Evolutionary conservation across 345 rosid genomes (phyloP), one percentile per base, ranked within the genome.

Genomic region (Hibiscus mutabilis): DNA sequence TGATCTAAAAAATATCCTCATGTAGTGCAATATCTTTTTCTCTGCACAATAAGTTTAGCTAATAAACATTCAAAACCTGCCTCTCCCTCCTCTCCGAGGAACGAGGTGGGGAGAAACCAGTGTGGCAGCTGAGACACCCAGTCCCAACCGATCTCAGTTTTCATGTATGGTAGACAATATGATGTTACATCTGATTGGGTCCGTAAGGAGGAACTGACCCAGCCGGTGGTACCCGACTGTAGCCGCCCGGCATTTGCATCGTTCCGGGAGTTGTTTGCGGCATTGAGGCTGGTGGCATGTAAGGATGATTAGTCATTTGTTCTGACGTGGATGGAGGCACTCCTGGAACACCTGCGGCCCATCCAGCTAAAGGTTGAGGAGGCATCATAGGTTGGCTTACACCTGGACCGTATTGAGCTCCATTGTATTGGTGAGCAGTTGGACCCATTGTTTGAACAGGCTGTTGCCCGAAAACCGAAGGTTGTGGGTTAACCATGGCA

Each of bases 391-490:
- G 74, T 66, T 88, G 92, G 55, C 44, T 84, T 0, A 82, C 40
- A 10, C 68, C 46, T 8, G 82, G 77, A 29, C 69, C 82, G 68
- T 73, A 86, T 59, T 71, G 86, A 47, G 72, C 69, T 47, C 91
- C 86, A 64, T 76, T 78, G 80, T 86, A 82, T 73, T 85, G 82
- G 76, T 77, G 86, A 70, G 79, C 73, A 2, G 75, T 65, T 18
- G 85, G 53, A 15, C 85, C 93, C 68, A 60, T 67, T 42, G 75
- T 71, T 8, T 73, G 78, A 18, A 64, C 76, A 0, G 91, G 92
- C 73, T 90, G 97, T 72, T 89, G 99, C 60, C 89, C 89, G 44
- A 94, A 77, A 52, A 83, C 55, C 2, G 91, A 82, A 16, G 91
- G 89, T 65, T 86, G 90, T 2, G 82, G 62, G 71, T 75, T 85